These are phyloP conservation scores for Myxozyma vanderwaltii DNA, from an alignment of 805 yeast species.

Conservation along the genomic window DNA sequence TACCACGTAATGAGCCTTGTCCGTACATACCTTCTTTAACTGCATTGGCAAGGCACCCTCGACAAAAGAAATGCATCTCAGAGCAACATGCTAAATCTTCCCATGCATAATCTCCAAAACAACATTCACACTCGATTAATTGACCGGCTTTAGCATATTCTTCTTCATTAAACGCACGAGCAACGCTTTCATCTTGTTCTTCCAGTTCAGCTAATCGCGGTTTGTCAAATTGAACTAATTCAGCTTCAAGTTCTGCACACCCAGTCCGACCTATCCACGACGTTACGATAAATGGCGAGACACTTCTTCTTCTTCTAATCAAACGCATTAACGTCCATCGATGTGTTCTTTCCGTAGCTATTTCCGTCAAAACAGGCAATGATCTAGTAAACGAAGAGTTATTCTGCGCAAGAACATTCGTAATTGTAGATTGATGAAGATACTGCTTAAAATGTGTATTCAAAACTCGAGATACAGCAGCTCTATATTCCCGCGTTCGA, in stretches of 20 bases:
- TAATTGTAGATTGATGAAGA: conserved; percentile 20
- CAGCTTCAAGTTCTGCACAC: conserved; percentile 26
- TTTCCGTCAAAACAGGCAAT: conserved; percentile 16
- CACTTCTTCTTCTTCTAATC: conserved; percentile 2
- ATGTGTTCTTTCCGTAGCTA: conserved; percentile 15
- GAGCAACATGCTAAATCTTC: conserved; percentile 33
- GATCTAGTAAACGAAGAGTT: conserved; percentile 24
- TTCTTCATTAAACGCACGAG: conserved; percentile 20
- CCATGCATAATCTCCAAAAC: conserved; percentile 33
- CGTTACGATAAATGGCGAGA: conserved; percentile 4
- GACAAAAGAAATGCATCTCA: conserved; percentile 31
- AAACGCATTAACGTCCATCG: conserved; percentile 21
- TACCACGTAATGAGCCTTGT: conserved; percentile 31
- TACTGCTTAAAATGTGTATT: conserved; percentile 8
- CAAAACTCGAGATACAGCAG: conserved; percentile 17
- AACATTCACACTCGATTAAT: conserved; percentile 33
- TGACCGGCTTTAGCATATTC: conserved; percentile 26
- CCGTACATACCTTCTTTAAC: conserved; percentile 31
- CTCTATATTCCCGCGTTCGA: conserved; percentile 26
- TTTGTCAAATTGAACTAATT: conserved; percentile 10
- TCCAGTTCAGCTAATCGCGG: conserved; percentile 3
- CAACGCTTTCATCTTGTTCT: conserved; percentile 17
- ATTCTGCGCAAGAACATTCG: conserved; percentile 22
- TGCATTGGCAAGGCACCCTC: conserved; percentile 20
- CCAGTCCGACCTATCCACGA: conserved; percentile 14